Conservation (phyloP, 2,329 filamentous ascomycete genomes). For the Decorospora gaudefroyi region DNA sequence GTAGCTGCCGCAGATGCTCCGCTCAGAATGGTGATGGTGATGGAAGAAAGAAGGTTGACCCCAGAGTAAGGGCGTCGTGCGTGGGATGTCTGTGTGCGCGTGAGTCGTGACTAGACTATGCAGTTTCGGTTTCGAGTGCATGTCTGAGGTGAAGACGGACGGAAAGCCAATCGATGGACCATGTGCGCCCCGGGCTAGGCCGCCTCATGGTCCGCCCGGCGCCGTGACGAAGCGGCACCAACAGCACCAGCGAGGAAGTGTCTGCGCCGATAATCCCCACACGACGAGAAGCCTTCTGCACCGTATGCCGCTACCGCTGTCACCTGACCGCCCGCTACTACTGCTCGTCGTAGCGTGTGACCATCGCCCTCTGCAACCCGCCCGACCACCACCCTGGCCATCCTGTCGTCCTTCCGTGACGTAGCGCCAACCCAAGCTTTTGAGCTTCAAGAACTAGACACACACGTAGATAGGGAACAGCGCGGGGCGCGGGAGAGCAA, state of each 20-base stretch:
- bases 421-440: conserved; percentile 28
- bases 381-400: conserved; percentile 35
- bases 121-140: not conserved
- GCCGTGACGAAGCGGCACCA: conserved; percentile 13
- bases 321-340: conserved; percentile 15
- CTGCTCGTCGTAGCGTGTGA: conserved; percentile 8
- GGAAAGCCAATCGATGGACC: conserved; percentile 14
- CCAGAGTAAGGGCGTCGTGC: too few relatives aligned
- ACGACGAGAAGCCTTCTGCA: conserved; percentile 8
- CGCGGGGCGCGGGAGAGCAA: conserved; percentile 25
- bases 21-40: too few relatives aligned
- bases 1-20: too few relatives aligned
- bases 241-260: conserved; percentile 4
- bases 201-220: conserved; percentile 4
- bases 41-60: too few relatives aligned
- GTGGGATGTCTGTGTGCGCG: too few relatives aligned
- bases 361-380: conserved; percentile 1
- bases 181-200: conserved; percentile 7
- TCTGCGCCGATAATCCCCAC: conserved; percentile 18
- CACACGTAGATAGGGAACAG: conserved; percentile 4
- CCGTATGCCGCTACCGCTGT: conserved; percentile 13
- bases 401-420: conserved; percentile 25
- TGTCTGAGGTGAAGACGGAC: not conserved
- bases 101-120: not conserved
- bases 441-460: conserved; percentile 40